phyloP scores from a whole-genome alignment of 306 rosid genomes.

The Fragaria vesca region DNA sequence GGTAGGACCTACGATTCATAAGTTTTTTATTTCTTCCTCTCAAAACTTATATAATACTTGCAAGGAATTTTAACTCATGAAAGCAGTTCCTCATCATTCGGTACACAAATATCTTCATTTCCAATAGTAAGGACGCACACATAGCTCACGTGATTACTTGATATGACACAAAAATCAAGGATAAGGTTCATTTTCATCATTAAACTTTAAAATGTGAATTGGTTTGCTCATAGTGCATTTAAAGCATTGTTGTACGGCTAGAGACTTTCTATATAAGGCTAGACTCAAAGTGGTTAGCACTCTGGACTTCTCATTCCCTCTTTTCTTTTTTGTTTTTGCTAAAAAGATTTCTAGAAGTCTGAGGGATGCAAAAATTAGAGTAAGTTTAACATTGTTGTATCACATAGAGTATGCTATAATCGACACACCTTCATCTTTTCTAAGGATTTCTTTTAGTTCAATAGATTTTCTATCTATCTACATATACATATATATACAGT shows the following conservation, averaged over 20 bases:
- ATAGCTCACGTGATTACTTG: neutral
- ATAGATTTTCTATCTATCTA: no score
- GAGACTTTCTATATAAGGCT: neutral
- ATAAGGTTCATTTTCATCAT: neutral
- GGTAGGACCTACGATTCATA: neutral
- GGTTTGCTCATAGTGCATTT: neutral
- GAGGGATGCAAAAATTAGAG: neutral
- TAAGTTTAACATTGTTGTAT: neutral
- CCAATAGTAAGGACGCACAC: neutral
- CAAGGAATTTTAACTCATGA: neutral
- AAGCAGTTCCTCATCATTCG: neutral
- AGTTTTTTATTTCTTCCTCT: neutral
- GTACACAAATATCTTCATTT: neutral
- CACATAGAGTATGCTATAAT: neutral
- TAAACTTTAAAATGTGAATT: neutral
- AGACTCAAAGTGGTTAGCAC: neutral
- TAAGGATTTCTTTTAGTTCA: no score
- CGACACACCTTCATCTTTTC: slow-evolving; percentile 47
- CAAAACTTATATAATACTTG: neutral
- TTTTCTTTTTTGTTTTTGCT: neutral
- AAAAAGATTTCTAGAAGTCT: neutral
- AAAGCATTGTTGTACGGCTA: neutral
- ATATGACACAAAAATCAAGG: neutral
- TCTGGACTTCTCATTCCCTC: neutral
- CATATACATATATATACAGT: no score